These are phyloP conservation scores for Gigaspora rosea DNA, from an alignment of 192 early-diverging fungal genomes.

Conservation along the genomic window DNA sequence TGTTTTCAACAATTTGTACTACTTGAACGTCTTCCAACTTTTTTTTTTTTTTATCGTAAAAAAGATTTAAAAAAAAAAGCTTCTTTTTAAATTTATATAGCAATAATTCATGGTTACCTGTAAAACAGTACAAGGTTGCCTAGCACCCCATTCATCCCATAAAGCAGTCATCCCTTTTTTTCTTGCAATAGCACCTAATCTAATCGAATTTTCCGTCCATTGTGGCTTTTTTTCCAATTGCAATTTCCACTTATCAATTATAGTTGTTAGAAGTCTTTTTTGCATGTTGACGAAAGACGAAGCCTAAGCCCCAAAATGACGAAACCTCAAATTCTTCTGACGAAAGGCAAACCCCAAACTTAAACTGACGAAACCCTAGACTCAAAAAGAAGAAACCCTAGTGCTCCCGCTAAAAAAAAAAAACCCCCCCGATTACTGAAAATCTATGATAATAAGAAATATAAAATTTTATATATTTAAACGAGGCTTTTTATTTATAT, in stretches of 20 bases:
- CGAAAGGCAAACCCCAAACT: too few species aligned
- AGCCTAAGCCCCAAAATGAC: too few species aligned
- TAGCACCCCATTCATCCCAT: slow-evolving; percentile 92
- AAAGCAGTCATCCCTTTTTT: slow-evolving; percentile 96
- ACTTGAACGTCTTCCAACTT: slow-evolving; percentile 76
- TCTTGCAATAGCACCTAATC: slow-evolving; percentile 73
- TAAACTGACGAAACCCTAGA: too few species aligned
- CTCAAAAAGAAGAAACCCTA: too few species aligned
- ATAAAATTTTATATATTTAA: too few species aligned
- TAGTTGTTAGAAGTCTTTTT: too few species aligned
- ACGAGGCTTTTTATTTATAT: too few species aligned
- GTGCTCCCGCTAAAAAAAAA: too few species aligned
- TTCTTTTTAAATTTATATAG: neutral
- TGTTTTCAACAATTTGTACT: slow-evolving; percentile 53
- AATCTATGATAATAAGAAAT: too few species aligned
- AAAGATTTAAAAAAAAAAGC: neutral
- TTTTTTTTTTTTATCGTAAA: slow-evolving; percentile 19
- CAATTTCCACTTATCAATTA: neutral
- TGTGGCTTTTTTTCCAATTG: neutral
- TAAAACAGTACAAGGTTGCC: slow-evolving; percentile 87
- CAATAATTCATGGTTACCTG: slow-evolving; percentile 52
- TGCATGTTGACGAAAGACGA: too few species aligned
- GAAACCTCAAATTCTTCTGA: too few species aligned
- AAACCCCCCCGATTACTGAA: too few species aligned
- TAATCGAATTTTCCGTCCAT: slow-evolving; percentile 29